Base-by-base conservation (phyloP, 139 green algal genomes). In the Yamagishiella unicocca region DNA sequence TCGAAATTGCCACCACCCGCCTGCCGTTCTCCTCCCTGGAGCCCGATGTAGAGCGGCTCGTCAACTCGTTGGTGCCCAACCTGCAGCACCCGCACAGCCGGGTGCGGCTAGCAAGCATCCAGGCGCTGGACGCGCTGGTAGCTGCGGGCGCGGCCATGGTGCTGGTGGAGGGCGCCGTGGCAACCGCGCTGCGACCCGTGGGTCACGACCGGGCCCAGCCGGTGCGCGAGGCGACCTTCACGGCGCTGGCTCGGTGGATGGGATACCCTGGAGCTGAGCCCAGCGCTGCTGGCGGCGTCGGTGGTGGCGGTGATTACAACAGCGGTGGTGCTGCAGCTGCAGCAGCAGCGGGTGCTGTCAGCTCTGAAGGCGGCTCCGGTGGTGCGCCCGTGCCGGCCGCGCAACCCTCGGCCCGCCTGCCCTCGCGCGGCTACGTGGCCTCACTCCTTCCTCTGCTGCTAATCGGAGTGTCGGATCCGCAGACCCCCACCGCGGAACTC, bases 61-160 rank as follows among this genome's bases (percentile, higher is more conserved):
- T 92, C n/a, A 68, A 31, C n/a, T 43, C 67, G 4, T 40, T 83
- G 50, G 61, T 42, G 19, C 79, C 79, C n/a, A 79, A 54, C 70
- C 71, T 96, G 29, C 66, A 84, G 25, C 95, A 97, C 88, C 91
- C 92, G 87, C 95, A 97, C 76, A 95, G 91, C 61, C 88, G 92
- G 0, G 94, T 97, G 68, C 87, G 94, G 2, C 70, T 91, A 45
- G 76, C 81, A 10, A 53, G 74, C 38, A 66, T 89, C 5, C 67
- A 93, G 76, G 93, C 91, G 6, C 83, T 97, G 29, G 83, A 92
- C 29, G 82, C 92, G 0, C 68, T 96, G n/a, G 92, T 95, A 5
- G 73, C 58, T 4, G 70, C 66, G 17, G 94, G 82, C 45, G 73
- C 85, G 40, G 38, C 88, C 50, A 62, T 70, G 50, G 85, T 54